A percentile compares a stretch with the other conserved stretches of the same genome.
Conservation (phyloP, 1,139 yeast genomes). For the Citeromyces hawaiiensis region DNA sequence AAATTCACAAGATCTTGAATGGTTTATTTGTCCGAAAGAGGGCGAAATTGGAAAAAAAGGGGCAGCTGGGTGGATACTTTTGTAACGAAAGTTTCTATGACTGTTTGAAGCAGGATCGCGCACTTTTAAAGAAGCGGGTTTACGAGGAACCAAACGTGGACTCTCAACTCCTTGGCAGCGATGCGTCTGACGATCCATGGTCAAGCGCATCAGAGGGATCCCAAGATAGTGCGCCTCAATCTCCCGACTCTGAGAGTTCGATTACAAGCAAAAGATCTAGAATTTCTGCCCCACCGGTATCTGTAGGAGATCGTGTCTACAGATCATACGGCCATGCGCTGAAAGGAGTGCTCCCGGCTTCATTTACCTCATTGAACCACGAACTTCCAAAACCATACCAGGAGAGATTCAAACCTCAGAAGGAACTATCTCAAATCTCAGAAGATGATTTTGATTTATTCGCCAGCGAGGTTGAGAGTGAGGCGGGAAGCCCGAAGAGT, state of each 20-base stretch:
- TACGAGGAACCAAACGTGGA: slow-evolving; percentile 6
- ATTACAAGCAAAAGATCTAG: too few species aligned
- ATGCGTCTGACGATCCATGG: slow-evolving; percentile 2
- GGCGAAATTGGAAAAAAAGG: slow-evolving; percentile 3
- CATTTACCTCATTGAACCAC: slow-evolving; percentile 6
- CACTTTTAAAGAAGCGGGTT: slow-evolving; percentile 7
- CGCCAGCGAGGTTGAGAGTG: too few species aligned
- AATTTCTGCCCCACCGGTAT: too few species aligned
- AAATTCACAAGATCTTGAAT: slow-evolving; percentile 13
- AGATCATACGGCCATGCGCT: slow-evolving; percentile 7
- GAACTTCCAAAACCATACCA: too few species aligned
- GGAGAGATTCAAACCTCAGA: too few species aligned
- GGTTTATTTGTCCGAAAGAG: slow-evolving; percentile 10
- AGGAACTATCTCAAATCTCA: too few species aligned
- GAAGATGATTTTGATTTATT: too few species aligned
- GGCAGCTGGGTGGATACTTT: slow-evolving; percentile 7
- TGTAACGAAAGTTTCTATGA: slow-evolving; percentile 2
- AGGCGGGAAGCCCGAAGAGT: too few species aligned
- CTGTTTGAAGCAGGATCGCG: slow-evolving; percentile 2
- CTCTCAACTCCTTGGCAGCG: background rate
- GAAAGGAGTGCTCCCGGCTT: slow-evolving; percentile 13
- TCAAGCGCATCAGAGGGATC: too few species aligned
- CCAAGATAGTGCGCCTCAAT: too few species aligned
- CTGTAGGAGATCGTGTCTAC: slow-evolving; percentile 1
- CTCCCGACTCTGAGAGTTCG: too few species aligned